Percentiles rank a stretch among this genome's conserved stretches.
These are phyloP conservation scores for Kluyveromyces siamensis DNA, from an alignment of 805 yeast genomes.

Conservation along the genomic window DNA sequence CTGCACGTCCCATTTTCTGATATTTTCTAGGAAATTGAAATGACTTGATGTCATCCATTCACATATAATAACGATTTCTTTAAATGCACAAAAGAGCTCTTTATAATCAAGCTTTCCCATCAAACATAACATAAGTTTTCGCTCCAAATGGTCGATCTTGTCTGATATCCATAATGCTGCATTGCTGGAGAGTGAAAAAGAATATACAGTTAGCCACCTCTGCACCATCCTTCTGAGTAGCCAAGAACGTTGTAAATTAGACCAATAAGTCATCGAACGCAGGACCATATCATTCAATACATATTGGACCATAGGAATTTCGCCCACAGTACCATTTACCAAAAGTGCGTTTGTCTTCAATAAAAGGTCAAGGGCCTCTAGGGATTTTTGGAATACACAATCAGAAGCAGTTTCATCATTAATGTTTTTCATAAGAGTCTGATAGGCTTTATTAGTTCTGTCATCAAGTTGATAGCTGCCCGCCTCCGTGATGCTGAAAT, in stretches of 20 bases:
- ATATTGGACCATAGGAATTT: background rate
- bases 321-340: background rate
- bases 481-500: background rate
- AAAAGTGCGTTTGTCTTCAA: conserved; percentile 16
- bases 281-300: background rate
- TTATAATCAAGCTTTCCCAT: background rate
- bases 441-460: conserved; percentile 3
- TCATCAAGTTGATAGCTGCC: conserved; percentile 2
- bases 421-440: conserved; percentile 8
- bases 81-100: background rate
- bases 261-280: background rate
- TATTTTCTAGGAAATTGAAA: background rate
- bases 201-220: background rate
- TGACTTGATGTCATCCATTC: background rate
- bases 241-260: background rate
- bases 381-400: conserved; percentile 17
- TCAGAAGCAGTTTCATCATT: conserved; percentile 2
- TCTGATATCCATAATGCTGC: background rate
- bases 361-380: conserved; percentile 22
- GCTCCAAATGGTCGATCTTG: background rate
- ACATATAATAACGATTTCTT: background rate
- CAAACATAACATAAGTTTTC: background rate
- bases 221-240: background rate
- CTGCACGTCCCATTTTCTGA: conserved; percentile 14
- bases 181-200: background rate